A percentile compares a stretch with the other conserved stretches of the same genome.
Evolutionary conservation across 129 eudicot species (phyloP).

Genomic region (Erigeron canadensis): DNA sequence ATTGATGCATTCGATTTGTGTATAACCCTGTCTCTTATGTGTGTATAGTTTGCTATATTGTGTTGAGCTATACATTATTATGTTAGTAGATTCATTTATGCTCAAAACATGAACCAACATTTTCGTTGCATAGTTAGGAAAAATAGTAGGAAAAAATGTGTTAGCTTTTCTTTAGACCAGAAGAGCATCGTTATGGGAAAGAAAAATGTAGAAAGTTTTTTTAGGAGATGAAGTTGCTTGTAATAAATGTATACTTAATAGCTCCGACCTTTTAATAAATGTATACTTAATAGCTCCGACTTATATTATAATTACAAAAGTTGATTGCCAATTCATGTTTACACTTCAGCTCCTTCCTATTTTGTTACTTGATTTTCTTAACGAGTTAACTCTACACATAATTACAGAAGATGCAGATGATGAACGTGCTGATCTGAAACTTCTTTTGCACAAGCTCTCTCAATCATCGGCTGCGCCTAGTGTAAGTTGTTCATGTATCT

Average conservation of each 20-base stretch:
- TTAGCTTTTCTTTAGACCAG: neutral
- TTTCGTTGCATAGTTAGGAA: neutral
- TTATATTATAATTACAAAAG: neutral
- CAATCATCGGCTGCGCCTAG: slow-evolving; percentile 38
- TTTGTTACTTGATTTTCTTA: neutral
- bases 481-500: slow-evolving; percentile 32
- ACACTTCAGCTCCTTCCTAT: neutral
- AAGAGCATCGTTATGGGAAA: neutral
- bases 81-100: neutral
- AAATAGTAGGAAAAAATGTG: neutral
- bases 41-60: neutral
- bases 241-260: neutral
- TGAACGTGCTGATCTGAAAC: slow-evolving; percentile 57
- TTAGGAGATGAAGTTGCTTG: neutral
- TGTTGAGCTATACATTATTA: neutral
- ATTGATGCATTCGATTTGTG: neutral
- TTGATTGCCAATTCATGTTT: neutral
- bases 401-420: slow-evolving; percentile 53
- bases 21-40: neutral
- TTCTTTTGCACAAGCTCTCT: slow-evolving; percentile 50
- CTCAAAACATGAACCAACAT: neutral
- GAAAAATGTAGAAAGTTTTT: too few species aligned
- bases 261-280: neutral
- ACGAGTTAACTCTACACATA: slow-evolving; percentile 9
- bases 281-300: neutral